Conservation (phyloP, 2,329 filamentous ascomycete species). For the Colletotrichum coccodes region DNA sequence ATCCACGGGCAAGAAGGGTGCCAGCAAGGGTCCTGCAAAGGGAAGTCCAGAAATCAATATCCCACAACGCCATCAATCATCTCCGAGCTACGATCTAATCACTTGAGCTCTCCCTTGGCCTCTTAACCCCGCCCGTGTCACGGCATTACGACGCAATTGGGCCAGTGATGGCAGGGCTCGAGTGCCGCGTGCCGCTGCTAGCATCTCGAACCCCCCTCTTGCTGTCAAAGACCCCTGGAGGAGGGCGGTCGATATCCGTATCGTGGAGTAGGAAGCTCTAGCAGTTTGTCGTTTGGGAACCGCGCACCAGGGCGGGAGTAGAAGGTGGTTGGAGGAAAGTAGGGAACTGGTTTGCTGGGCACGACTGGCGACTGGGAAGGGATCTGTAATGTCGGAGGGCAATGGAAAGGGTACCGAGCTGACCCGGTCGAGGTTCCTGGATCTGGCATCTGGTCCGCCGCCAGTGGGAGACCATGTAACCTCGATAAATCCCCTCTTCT, state of each 20-base stretch:
- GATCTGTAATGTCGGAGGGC: not conserved
- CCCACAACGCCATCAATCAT: slow-evolving; percentile 7
- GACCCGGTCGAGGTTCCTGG: slow-evolving; percentile 20
- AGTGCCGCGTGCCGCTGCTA: slow-evolving; percentile 18
- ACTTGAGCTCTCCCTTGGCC: not conserved
- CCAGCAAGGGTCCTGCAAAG: not conserved
- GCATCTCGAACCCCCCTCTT: not conserved
- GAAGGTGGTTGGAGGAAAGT: slow-evolving; percentile 16
- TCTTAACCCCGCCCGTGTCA: slow-evolving; percentile 18
- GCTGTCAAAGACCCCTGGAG: not conserved
- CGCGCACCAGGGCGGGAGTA: not conserved
- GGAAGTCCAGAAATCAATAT: not conserved
- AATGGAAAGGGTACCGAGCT: slow-evolving; percentile 14
- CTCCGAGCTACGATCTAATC: not conserved
- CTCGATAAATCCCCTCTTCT: slow-evolving; percentile 5
- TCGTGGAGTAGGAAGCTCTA: not conserved
- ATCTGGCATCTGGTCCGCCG: slow-evolving; percentile 29
- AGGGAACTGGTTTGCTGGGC: not conserved
- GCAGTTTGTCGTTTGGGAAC: not conserved
- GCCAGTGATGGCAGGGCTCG: not conserved
- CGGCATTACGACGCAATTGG: slow-evolving; percentile 21
- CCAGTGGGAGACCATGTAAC: slow-evolving; percentile 28
- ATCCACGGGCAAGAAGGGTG: not conserved
- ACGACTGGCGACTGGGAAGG: not conserved
- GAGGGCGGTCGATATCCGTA: not conserved